phyloP scores from a whole-genome alignment of 345 rosid genomes.

The Dimocarpus longan region DNA sequence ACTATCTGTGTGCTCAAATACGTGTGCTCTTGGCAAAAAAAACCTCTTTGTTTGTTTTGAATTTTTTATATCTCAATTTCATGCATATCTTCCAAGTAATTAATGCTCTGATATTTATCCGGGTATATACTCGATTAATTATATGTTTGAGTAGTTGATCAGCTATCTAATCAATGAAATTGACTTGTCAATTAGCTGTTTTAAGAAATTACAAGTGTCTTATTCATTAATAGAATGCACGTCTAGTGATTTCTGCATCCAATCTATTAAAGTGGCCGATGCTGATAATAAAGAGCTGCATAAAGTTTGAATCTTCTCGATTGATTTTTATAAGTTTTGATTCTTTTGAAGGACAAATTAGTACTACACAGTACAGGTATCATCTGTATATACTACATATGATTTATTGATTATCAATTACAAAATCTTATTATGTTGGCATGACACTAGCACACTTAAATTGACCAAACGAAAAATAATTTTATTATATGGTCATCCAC shows the following conservation, averaged over 20 bases:
- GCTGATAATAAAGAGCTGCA: not conserved
- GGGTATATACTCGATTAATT: not conserved
- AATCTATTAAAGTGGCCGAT: not conserved
- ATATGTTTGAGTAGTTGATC: not conserved
- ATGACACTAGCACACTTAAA: not conserved
- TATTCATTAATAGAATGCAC: not conserved
- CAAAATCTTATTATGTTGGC: not conserved
- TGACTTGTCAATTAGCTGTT: not conserved
- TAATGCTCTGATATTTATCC: too few species aligned
- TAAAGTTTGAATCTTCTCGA: not conserved
- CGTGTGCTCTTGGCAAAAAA: not conserved
- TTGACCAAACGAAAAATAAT: not conserved
- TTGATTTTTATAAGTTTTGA: not conserved
- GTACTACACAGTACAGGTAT: not conserved
- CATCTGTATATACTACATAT: too few species aligned
- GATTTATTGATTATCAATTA: too few species aligned
- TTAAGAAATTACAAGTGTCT: not conserved
- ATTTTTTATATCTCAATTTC: not conserved
- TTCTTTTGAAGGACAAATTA: not conserved
- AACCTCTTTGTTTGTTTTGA: not conserved
- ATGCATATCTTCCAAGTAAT: not conserved
- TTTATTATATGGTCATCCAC: not conserved
- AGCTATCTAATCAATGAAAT: not conserved
- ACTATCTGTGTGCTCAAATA: not conserved
- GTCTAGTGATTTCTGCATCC: not conserved